Evolutionary conservation across 768 basidiomycete genomes (phyloP), one percentile per base, ranked within the genome.

Genomic region (Hirschioporus abietinus): DNA sequence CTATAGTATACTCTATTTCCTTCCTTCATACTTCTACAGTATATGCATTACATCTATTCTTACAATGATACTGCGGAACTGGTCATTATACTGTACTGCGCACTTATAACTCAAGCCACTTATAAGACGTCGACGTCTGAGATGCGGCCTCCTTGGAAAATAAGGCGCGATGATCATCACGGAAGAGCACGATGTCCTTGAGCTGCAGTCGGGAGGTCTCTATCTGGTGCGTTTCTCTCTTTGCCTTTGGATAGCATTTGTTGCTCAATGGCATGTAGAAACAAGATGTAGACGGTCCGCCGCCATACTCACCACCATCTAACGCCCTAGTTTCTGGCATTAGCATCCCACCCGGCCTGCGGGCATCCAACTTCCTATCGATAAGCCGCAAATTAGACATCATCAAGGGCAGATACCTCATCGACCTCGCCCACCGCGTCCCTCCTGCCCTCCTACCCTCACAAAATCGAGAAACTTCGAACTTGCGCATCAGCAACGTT

Each of bases 381-480:
- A 61, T 61, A 25, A 25, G 60, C 25, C 60, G 17, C 25, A 34
- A 12, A 15, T 1, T 25, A 3, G 23, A 34, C 17, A 8, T 34
- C 24, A 61, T 61, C 60, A 15, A 24, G 15, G 60, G 23, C 24
- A 2, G 25, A 3, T 61, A 34, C 25, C 25, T 61, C 60, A 61
- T 72, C 64, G 67, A 72, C 52, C 72, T 71, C 27, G 63, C 34
- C 1, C 60, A 70, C n/a, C 52, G 58, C 7, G 36, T 70, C 10
- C 72, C 72, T 23, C 12, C 15, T 6, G 42, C 25, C 26, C 62
- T 72, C 23, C 64, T 72, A 24, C 65, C 66, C 26, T 66, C 71
- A 6, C 58, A 67, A 24, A 52, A 10, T 10, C 15, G 20, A 12
- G 30, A 23, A 7, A 10, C 23, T 27, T 7, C 24, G 60, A 71